Base-by-base conservation (phyloP, 1,284 basidiomycete species). In the Ceratobasidium sp. region DNA sequence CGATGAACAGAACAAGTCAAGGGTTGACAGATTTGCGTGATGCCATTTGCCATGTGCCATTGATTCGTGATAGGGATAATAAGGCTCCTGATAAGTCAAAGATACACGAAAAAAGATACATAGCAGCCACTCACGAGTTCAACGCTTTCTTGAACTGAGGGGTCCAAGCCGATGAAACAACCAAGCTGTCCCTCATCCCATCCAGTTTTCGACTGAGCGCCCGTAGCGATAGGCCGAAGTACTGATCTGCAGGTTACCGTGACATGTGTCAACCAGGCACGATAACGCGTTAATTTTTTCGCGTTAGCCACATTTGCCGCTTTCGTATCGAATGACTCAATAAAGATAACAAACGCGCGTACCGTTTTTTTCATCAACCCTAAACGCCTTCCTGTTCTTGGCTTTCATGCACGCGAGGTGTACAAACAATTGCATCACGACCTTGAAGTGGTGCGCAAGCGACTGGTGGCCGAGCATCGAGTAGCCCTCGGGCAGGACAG, bases 111-210 rank as follows among this genome's bases (percentile, higher is more conserved):
- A 39, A 39, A 14, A 39, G 36, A n/a, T n/a, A n/a, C n/a, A n/a
- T 14, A 14, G 8, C 36, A 39, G 36, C 36, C 36, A 70, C 65
- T 32, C 28, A 90, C 58, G 77, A 86, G 77, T 90, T 86, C 5
- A 96, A 79, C 0, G 84, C 79, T 43, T 83, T 84, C 76, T 87
- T 92, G 81, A 92, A 92, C 8, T 86, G 83, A 0, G 88, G 83
- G 71, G 84, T 83, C 93, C 93, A 96, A 4, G 92, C 85, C 1
- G 92, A 93, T 18, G 91, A 93, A 10, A 89, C 83, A 1, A 94
- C 90, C 16, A 92, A 80, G 1, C 89, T 89, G 78, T 92, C 90
- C 72, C 87, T 83, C 73, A 92, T 81, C 4, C 89, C 89, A 10
- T 79, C 81, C 39, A 94, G 78, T 77, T 91, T 91, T 52, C 91